A percentile compares a stretch with the other conserved stretches of the same genome.
These are phyloP conservation scores for Aphanomyces euteiches DNA, from an alignment of 352 stramenopile genomes.

Conservation along the genomic window DNA sequence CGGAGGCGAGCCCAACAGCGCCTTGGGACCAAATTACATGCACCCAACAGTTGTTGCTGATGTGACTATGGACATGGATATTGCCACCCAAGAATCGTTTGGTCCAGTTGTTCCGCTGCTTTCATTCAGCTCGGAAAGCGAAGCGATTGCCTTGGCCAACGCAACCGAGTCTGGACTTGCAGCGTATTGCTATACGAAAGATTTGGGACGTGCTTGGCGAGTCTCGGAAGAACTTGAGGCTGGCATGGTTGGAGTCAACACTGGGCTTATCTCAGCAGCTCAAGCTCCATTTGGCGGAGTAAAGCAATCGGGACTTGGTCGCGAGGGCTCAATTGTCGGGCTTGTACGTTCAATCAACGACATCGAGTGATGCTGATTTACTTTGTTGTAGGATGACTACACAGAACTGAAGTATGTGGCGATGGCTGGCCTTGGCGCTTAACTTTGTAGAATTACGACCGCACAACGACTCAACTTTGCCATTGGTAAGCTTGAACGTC, in stretches of 20 bases:
- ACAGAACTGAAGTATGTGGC: constrained; percentile 96
- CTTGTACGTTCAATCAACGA: constrained; percentile 49
- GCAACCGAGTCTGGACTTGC: constrained; percentile 88
- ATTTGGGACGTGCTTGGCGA: constrained; percentile 85
- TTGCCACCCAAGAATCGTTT: constrained; percentile 95
- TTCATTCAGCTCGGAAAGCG: constrained; percentile 92
- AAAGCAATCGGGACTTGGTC: constrained; percentile 85
- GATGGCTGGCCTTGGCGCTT: constrained; percentile 54
- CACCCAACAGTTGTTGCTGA: constrained; percentile 90
- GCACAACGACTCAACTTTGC: neutral
- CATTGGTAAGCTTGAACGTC: constrained; percentile 4
- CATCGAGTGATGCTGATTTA: neutral
- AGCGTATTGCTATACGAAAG: constrained; percentile 92
- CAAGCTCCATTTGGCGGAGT: constrained; percentile 87
- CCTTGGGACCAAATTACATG: constrained; percentile 88
- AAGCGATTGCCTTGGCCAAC: constrained; percentile 95
- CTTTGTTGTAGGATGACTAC: constrained; percentile 84
- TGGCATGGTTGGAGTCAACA: constrained; percentile 95
- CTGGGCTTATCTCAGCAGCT: constrained; percentile 78
- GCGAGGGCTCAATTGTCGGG: constrained; percentile 86
- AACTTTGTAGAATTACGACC: constrained; percentile 31
- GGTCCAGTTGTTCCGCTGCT: constrained; percentile 92
- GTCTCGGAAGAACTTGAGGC: constrained; percentile 86
- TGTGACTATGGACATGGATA: constrained; percentile 78
- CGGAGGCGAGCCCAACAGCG: constrained; percentile 65